Conservation (phyloP, 2,329 filamentous ascomycete genomes). For the Tolypocladium paradoxum region DNA sequence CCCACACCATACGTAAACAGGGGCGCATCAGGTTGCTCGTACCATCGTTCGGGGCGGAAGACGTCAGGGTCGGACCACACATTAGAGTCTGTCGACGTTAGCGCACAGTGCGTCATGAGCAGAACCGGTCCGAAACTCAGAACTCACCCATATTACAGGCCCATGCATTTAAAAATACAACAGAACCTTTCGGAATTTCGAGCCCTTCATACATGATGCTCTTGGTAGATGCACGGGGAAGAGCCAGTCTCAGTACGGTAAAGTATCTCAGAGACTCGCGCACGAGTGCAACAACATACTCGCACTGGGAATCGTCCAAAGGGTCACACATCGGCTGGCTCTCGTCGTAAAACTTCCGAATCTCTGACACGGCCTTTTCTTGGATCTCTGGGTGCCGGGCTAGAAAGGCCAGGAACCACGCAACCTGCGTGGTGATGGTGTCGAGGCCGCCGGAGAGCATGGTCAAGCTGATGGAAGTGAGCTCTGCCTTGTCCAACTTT, state of each 20-base stretch:
- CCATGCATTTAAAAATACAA: constrained; percentile 57
- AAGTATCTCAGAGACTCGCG: constrained; percentile 52
- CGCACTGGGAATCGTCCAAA: constrained; percentile 52
- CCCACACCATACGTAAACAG: constrained; percentile 56
- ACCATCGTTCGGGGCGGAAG: constrained; percentile 11
- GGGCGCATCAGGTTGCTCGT: constrained; percentile 44
- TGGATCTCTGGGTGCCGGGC: constrained; percentile 52
- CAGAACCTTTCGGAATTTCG: constrained; percentile 49
- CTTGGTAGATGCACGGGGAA: constrained; percentile 50
- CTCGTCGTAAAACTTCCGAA: constrained; percentile 39
- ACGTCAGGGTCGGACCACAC: constrained; percentile 7
- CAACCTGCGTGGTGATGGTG: constrained; percentile 54
- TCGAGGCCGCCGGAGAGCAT: constrained; percentile 60
- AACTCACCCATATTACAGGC: constrained; percentile 57
- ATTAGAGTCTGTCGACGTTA: constrained; percentile 32
- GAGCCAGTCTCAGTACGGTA: constrained; percentile 50
- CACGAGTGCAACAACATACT: constrained; percentile 52
- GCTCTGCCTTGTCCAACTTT: constrained; percentile 49
- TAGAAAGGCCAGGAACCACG: constrained; percentile 53
- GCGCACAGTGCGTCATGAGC: no score
- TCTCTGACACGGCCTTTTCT: constrained; percentile 45
- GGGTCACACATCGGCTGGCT: constrained; percentile 47
- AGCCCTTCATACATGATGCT: constrained; percentile 48
- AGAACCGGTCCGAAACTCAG: constrained; percentile 23
- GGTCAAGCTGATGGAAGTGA: constrained; percentile 55